These are phyloP conservation scores for Candida ascalaphidarum DNA, from an alignment of 805 yeast genomes.

Conservation along the genomic window DNA sequence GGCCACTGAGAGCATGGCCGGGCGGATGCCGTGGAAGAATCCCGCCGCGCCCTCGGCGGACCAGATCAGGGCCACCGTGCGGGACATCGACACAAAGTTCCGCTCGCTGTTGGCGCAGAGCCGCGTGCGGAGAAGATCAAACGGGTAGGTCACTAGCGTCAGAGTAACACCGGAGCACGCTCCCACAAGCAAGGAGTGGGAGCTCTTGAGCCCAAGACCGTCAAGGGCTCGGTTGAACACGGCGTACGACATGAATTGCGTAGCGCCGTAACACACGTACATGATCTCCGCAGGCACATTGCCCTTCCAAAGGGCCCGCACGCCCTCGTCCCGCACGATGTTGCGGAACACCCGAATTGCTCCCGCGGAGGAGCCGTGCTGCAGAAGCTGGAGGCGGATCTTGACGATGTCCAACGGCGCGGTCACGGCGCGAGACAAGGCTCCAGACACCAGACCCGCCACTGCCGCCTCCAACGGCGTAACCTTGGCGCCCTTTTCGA, in stretches of 20 bases:
- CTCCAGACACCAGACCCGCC: constrained; percentile 50
- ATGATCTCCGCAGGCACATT: constrained; percentile 85
- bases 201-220: constrained; percentile 14
- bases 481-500: constrained; percentile 43
- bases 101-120: constrained; percentile 55
- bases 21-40: constrained; percentile 40
- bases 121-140: constrained; percentile 82
- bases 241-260: constrained; percentile 72
- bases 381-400: constrained; percentile 62
- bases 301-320: constrained; percentile 87
- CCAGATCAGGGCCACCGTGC: constrained; percentile 17
- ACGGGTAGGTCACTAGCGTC: constrained; percentile 74
- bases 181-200: constrained; percentile 56
- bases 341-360: constrained; percentile 26
- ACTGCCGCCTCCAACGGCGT: constrained; percentile 44
- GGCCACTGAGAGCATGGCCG: constrained; percentile 55
- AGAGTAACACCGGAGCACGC: constrained; percentile 70
- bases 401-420: constrained; percentile 80
- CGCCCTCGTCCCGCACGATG: constrained; percentile 57
- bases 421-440: constrained; percentile 43
- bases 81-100: constrained; percentile 29
- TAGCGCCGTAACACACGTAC: constrained; percentile 78
- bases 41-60: constrained; percentile 31
- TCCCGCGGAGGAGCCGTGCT: constrained; percentile 20
- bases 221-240: constrained; percentile 39